Base-by-base conservation (phyloP, 345 rosid species). In the Murraya koenigii region DNA sequence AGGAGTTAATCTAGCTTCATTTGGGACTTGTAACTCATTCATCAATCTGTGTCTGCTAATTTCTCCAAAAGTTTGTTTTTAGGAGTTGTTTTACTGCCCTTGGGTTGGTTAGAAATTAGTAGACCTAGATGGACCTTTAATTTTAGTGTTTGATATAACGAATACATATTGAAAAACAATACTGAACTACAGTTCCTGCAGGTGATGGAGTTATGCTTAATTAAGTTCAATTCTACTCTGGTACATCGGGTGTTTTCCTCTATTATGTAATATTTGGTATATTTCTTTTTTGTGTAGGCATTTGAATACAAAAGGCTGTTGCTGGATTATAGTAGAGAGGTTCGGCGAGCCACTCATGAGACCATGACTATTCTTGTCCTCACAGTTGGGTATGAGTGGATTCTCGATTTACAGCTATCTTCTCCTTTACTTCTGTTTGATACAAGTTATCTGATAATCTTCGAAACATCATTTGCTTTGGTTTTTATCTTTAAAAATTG, bases 281-380 rank as follows among this genome's bases (percentile, higher is more conserved):
- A 78, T 26, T 78, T 76, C 59, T 64, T 64, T 14, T 36, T 54
- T 72, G 13, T 84, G 44, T 82, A 95, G 98, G 91, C 90, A 41
- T 95, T 93, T 81, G 95, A 93, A 81, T 94, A 94, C 91, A 94
- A 90, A 87, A 92, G 87, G 89, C 80, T 95, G 81, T 79, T 95
- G 83, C 60, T 95, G 85, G 99, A 95, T 81, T 95, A 92, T 77
- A 95, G 82, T 74, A 91, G 97, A 85, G 99, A 95, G 71, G 98
- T 95, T 85, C 97, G 99, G 64, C 97, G 94, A 74, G 94, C 93
- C 81, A 92, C 97, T 5, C 90, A 92, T 80, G 98, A 92, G 39
- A 84, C 92, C 75, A 95, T 94, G 99, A 84, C 86, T 79, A 87
- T 80, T 83, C 85, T 95, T 83, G 97, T 92, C 77, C 79, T 81